Base-by-base conservation (phyloP, 2,329 filamentous ascomycete species). In the Madurella fahalii region DNA sequence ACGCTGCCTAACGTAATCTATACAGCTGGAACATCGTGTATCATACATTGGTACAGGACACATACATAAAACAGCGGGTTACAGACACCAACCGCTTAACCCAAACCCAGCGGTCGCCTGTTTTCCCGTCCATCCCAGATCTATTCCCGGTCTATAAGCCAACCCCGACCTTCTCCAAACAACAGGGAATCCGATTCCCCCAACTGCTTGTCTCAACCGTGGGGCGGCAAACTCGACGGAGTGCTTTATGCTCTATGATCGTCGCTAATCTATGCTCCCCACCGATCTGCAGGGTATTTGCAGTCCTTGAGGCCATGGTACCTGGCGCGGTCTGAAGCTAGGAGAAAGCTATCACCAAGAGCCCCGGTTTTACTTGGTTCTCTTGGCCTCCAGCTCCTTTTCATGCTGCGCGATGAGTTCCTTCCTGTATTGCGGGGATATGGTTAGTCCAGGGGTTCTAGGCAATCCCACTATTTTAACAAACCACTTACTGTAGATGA, bases 401-500 rank as follows among this genome's bases (percentile, higher is more conserved):
- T 82, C 67, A 68, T 84, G 76, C 70, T 82, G 82, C 64, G 79
- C 78, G 39, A 83, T 62, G 52, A 84, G 70, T 62, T 84, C 81
- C 69, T 80, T 84, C 65, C 80, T 83, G 54, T 51, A 52, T 12
- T 43, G 45, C 41, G 40, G 51, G 63, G 37, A 50, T 40, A 40
- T 20, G 51, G 41, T 37, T 20, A 40, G 63, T 71, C 57, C 57
- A 70, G 69, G 42, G 56, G 53, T 65, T 34, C 59, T 47, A 37
- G 17, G 43, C n/a, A 15, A 41, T 25, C 17, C 17, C n/a, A 7
- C 18, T 25, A 25, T 7, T 16, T 9, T 16, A n/a, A 30, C n/a
- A 18, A 9, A 52, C 43, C 60, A 83, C 85, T 69, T 86, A 89
- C 87, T 99, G 94, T 71, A 97, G 71, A 69, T 97, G 92, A 65